Evolutionary conservation across 176 grass and related monocot species (phyloP).

Genomic region (Guadua angustifolia): DNA sequence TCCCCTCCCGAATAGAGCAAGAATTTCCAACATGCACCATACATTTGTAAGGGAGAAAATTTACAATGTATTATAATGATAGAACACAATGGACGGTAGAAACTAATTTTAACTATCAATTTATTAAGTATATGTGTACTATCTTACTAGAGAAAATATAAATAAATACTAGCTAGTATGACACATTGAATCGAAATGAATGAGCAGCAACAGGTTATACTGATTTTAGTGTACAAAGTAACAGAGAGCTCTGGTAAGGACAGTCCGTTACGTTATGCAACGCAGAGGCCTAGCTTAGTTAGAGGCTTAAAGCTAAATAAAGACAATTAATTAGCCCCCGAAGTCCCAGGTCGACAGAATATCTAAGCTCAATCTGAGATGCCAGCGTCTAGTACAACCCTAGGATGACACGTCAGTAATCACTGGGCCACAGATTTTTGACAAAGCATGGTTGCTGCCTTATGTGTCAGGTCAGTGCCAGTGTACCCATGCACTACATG

Average conservation of each 20-base stretch:
- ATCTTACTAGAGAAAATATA: too few species aligned
- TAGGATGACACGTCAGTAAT: background rate
- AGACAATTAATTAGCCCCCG: background rate
- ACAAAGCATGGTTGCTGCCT: background rate
- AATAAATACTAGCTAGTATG: too few species aligned
- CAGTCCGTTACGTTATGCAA: background rate
- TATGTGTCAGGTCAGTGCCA: background rate
- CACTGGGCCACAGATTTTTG: background rate
- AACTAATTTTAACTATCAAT: too few species aligned
- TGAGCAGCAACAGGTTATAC: too few species aligned
- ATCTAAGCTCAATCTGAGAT: constrained; percentile 13
- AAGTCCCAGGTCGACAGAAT: constrained; percentile 7
- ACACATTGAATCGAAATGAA: background rate
- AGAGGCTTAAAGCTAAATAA: background rate
- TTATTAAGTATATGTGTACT: too few species aligned
- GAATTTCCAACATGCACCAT: background rate
- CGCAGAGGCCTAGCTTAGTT: background rate
- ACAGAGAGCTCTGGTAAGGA: too few species aligned
- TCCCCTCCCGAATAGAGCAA: background rate
- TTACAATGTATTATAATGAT: too few species aligned
- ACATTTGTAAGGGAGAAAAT: too few species aligned
- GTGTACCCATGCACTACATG: background rate
- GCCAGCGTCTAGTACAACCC: background rate
- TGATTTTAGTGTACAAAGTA: too few species aligned
- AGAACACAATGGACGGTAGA: too few species aligned